Percentiles rank a stretch among this genome's conserved stretches.
Conservation (phyloP, 345 rosid species). For the Combretum micranthum region DNA sequence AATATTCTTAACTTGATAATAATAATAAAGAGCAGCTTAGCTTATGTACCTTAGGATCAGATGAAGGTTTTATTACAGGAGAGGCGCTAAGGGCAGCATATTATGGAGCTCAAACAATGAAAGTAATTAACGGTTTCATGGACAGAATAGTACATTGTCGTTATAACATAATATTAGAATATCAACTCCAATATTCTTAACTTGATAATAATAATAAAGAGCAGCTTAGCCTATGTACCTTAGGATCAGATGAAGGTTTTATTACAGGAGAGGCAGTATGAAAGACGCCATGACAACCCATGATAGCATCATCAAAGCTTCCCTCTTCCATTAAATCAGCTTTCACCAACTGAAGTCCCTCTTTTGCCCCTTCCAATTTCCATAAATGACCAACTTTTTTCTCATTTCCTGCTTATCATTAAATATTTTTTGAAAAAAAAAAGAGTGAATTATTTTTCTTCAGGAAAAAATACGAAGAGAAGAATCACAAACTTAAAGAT, state of each 20-base stretch:
- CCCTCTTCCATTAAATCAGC: slow-evolving; percentile 71
- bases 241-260: slow-evolving; percentile 66
- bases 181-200: no score
- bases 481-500: neutral
- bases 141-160: no score
- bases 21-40: no score
- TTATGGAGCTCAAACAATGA: no score
- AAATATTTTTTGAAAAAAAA: neutral
- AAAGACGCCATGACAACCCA: slow-evolving; percentile 81
- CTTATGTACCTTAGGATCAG: slow-evolving; percentile 78
- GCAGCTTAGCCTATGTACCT: slow-evolving; percentile 29
- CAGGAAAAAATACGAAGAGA: neutral
- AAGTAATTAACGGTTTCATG: no score
- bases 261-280: slow-evolving; percentile 92
- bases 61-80: slow-evolving; percentile 64
- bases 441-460: neutral
- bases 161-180: no score
- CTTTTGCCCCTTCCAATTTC: slow-evolving; percentile 76
- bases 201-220: no score
- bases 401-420: slow-evolving; percentile 38
- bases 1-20: no score
- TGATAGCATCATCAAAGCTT: slow-evolving; percentile 73
- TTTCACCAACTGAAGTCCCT: slow-evolving; percentile 65
- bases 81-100: no score
- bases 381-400: slow-evolving; percentile 69